Evolutionary conservation across 768 basidiomycete genomes (phyloP).

Genomic region (Boletus subparvulus): DNA sequence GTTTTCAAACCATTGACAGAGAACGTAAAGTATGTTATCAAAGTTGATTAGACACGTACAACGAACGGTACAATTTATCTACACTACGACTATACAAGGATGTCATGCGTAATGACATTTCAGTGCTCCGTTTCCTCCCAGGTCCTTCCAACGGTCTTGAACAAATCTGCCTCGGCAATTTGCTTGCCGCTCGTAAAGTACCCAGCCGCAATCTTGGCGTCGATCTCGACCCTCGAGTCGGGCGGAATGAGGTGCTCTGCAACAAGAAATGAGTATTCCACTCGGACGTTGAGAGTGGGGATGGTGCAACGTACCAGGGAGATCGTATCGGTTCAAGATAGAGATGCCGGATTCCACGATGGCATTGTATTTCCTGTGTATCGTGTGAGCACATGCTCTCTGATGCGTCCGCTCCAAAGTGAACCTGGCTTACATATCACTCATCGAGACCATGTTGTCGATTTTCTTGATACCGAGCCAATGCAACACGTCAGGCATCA

Average conservation of each 20-base stretch:
- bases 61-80: neutral
- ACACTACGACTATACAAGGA: neutral
- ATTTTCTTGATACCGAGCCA: slow-evolving; percentile 93
- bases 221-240: slow-evolving; percentile 90
- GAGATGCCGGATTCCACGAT: slow-evolving; percentile 88
- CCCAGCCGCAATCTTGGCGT: slow-evolving; percentile 93
- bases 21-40: too few species aligned
- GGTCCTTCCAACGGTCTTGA: slow-evolving; percentile 82
- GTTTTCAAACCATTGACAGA: too few species aligned
- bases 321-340: slow-evolving; percentile 79
- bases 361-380: slow-evolving; percentile 84
- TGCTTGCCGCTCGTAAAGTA: slow-evolving; percentile 85
- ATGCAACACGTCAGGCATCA: slow-evolving; percentile 96
- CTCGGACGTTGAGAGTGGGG: too few species aligned
- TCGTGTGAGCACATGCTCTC: neutral
- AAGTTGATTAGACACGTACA: too few species aligned
- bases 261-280: neutral
- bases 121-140: slow-evolving; percentile 92
- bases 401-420: neutral
- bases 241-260: slow-evolving; percentile 84
- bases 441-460: slow-evolving; percentile 88
- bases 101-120: neutral
- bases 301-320: slow-evolving; percentile 57
- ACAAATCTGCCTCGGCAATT: slow-evolving; percentile 73
- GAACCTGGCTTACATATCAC: slow-evolving; percentile 57